Base-by-base conservation (phyloP, 768 basidiomycete genomes). In the Xanthoconium purpureum region DNA sequence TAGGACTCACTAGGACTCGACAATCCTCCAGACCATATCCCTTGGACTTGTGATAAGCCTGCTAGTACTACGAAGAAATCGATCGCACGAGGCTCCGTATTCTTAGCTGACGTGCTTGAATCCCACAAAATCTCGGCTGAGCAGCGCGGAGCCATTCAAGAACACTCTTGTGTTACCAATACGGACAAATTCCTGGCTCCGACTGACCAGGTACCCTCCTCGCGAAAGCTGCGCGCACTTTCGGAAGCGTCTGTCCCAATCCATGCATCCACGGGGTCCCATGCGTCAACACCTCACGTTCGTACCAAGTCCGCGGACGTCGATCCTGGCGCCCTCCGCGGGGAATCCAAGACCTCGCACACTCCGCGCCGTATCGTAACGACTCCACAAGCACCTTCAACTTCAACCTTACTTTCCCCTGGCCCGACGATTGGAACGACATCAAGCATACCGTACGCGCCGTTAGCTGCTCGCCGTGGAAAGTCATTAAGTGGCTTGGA, bases 381-480 rank as follows among this genome's bases (percentile, higher is more conserved):
- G 40, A 39, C 54, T 43, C 44, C 57, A 37, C 51, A 38, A 24
- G n/a, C 44, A 33, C 35, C 37, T 32, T 43, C 57, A 6, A 43
- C 46, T 3, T 20, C 46, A n/a, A 24, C 50, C 24, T 33, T 47
- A 6, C 46, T 33, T 56, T 48, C 48, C 20, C 35, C 56, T 40
- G 50, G 33, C 17, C 24, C 44, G 2, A 30, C 12, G 35, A 53
- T 28, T 35, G 43, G 38, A 33, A 51, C 43, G 32, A 43, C 47
- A 35, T 32, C 43, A 54, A 37, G 29, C 40, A 38, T 35, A 20
- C 68, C 36, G 40, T 56, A 36, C 17, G 65, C 29, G 15, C 68
- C 77, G 8, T 54, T 78, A 12, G 76, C 78, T 24, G 56, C 72
- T 39, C 78, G 75, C 15, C 72, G 77, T 35, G 77, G 77, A 42